Conservation (phyloP, 306 rosid genomes). For the Glycyrrhiza uralensis region DNA sequence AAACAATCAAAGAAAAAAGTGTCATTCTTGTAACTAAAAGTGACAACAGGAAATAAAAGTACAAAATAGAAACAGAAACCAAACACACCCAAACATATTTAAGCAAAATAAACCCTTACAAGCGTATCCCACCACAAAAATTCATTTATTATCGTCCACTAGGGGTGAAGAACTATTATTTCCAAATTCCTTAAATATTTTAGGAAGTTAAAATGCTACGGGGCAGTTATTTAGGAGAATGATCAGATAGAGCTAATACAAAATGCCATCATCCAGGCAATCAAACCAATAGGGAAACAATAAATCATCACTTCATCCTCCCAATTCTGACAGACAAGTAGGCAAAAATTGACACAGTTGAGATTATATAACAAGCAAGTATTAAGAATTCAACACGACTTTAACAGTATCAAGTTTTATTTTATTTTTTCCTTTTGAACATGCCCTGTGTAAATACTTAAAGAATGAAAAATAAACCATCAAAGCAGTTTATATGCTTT, state of each 20-base stretch:
- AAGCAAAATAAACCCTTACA: no score
- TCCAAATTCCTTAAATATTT: background rate
- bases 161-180: background rate
- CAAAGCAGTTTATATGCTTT: background rate
- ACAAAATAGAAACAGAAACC: no score
- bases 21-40: no score
- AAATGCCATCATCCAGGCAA: slow-evolving; percentile 44
- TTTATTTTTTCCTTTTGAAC: background rate
- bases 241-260: slow-evolving; percentile 61
- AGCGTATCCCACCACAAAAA: no score
- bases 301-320: slow-evolving; percentile 32
- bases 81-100: no score
- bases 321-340: background rate
- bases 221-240: background rate
- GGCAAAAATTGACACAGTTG: background rate
- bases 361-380: background rate
- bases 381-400: background rate
- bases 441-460: background rate
- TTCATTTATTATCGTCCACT: no score
- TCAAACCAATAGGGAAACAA: slow-evolving; percentile 71
- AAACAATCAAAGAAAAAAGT: no score
- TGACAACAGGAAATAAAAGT: no score
- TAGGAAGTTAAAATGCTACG: no score
- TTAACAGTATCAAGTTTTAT: background rate
- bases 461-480: background rate